phyloP scores from a whole-genome alignment of 2,329 filamentous ascomycete genomes.

The Penicillium corylophilum region DNA sequence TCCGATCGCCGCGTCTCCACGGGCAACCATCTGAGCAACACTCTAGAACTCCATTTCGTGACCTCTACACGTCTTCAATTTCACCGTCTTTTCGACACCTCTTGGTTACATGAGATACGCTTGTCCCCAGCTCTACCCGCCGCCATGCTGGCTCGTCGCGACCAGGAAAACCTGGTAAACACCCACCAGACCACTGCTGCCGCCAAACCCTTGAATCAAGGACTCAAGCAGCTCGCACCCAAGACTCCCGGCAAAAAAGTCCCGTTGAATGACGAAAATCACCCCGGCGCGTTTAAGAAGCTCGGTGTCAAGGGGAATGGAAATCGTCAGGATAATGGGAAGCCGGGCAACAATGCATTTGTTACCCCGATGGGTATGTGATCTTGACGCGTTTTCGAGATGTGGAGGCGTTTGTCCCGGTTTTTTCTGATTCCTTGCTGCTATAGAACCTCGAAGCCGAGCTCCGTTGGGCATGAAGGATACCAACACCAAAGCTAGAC shows the following conservation, averaged over 20 bases:
- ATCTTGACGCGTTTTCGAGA: neutral
- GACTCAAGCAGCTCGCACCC: conserved; percentile 59
- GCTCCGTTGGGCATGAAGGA: conserved; percentile 92
- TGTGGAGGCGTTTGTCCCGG: conserved; percentile 2
- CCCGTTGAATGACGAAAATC: conserved; percentile 82
- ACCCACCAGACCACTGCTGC: conserved; percentile 69
- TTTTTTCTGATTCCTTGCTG: conserved; percentile 5
- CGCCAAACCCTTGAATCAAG: conserved; percentile 70
- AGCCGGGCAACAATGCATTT: conserved; percentile 64
- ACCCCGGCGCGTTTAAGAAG: conserved; percentile 60
- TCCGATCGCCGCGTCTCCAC: conserved; percentile 35
- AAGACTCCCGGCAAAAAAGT: conserved; percentile 86
- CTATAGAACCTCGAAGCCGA: conserved; percentile 61
- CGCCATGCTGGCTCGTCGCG: conserved; percentile 72
- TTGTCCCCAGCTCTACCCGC: conserved; percentile 14
- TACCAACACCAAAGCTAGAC: conserved; percentile 82
- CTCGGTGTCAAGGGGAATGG: conserved; percentile 55
- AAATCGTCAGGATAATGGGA: conserved; percentile 58
- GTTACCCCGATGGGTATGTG: conserved; percentile 76
- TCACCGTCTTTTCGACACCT: conserved; percentile 8
- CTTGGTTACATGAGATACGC: conserved; percentile 20
- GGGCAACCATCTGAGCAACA: conserved; percentile 38
- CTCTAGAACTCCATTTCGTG: conserved; percentile 20
- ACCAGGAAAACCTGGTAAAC: conserved; percentile 86
- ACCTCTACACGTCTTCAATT: conserved; percentile 12